Evolutionary conservation across 192 early-diverging fungal species (phyloP).

Genomic region (Gonapodya sp.): DNA sequence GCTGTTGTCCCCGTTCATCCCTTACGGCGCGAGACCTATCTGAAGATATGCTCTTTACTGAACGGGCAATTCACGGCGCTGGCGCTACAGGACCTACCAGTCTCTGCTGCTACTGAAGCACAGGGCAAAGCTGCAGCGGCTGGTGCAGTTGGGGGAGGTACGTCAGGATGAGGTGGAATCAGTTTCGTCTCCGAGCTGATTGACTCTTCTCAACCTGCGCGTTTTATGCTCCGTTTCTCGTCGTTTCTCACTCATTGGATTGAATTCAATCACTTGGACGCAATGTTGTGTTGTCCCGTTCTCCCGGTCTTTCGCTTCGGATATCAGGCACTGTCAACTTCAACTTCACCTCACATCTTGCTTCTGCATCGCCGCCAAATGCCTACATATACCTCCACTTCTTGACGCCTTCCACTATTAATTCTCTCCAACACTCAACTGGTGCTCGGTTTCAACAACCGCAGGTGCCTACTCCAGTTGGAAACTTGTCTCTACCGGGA

Average conservation of each 20-base stretch:
- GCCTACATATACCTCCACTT: not conserved
- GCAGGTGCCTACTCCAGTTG: not conserved
- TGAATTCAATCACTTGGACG: too few species aligned
- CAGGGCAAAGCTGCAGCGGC: not conserved
- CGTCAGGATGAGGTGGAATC: too few species aligned
- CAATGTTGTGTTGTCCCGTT: too few species aligned
- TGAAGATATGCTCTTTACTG: not conserved
- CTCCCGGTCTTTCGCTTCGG: too few species aligned
- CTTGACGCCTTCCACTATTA: not conserved
- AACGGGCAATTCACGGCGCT: not conserved
- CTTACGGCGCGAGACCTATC: not conserved
- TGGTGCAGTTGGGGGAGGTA: not conserved
- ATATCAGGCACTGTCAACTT: not conserved
- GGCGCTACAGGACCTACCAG: not conserved
- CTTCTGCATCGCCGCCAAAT: not conserved
- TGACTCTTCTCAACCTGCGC: too few species aligned
- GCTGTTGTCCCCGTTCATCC: not conserved
- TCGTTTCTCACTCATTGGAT: too few species aligned
- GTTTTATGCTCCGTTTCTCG: too few species aligned
- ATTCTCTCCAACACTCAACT: not conserved
- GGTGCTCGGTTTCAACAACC: not conserved
- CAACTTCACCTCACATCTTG: not conserved
- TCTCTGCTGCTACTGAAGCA: not conserved
- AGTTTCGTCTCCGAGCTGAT: too few species aligned
- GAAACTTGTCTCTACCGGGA: not conserved